Base-by-base conservation (phyloP, 306 rosid species). In the Citrullus colocynthis region DNA sequence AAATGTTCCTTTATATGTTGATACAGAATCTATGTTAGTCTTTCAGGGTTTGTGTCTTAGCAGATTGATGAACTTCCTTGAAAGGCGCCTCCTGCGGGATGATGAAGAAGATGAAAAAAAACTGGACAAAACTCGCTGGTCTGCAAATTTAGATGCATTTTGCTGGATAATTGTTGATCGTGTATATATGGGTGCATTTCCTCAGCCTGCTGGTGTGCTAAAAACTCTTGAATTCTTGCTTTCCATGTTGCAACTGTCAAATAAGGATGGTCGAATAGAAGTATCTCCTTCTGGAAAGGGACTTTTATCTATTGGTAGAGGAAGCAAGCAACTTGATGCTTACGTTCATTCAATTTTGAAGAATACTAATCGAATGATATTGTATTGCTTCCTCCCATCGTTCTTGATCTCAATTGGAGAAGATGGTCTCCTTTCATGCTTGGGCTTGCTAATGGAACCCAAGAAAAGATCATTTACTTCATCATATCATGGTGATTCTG, bases 81-180 rank as follows among this genome's bases (percentile, higher is more conserved):
- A 96, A 84, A 91, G 99, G 83, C 90, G 99, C 75, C 89, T 96
- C 78, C 79, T 93, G 84, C 98, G 99, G 55, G 99, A 96, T 83
- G 99, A 96, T 74, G 99, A 96, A 85, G 99, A 96, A 83, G 88
- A 88, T 80, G 94, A 96, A 75, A 93, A 96, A 85, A 96, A 93
- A 81, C 87, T 96, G 86, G 99, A 96, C 83, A 96, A 93, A 83
- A 83, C 80, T 86, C 94, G 99, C 60, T 96, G 99, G 99, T 91
- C 98, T 52, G 78, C 92, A 49, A 96, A 96, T 83, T 88, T 96
- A 85, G 99, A 96, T 86, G 88, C 97, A 44, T 86, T 96, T 81
- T 96, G 99, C 84, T 88, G 93, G 94, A 91, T 96, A 91, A 86
- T 96, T 76, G 99, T 93, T 78, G 99, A 96, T 77, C 97, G 98